Percentiles rank a stretch among this genome's conserved stretches.
Evolutionary conservation across 371 early-diverging fungal species (phyloP).

Genomic region (Sporodiniella umbellata): DNA sequence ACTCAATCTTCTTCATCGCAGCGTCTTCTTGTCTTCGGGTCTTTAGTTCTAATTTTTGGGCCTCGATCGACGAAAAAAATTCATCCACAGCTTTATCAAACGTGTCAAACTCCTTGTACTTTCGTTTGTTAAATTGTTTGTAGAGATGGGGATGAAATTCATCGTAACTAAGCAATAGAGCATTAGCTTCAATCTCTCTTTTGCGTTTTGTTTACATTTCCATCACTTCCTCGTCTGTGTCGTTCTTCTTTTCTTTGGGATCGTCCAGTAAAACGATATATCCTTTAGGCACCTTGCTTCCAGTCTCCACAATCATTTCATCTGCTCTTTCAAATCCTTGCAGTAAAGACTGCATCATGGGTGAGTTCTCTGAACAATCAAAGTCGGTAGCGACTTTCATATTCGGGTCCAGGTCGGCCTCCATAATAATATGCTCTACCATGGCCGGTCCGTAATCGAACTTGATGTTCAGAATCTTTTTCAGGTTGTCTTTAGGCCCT

Average conservation of each 20-base stretch:
- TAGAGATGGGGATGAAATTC: constrained; percentile 89
- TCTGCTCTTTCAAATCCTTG: constrained; percentile 55
- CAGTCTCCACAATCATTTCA: constrained; percentile 52
- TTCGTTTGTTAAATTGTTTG: constrained; percentile 57
- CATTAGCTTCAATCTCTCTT: too few relatives aligned
- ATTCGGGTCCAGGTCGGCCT: constrained; percentile 68
- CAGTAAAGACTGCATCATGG: constrained; percentile 26
- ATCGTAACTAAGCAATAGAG: constrained; percentile 67
- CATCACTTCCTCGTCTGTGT: constrained; percentile 40
- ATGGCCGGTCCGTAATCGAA: constrained; percentile 88
- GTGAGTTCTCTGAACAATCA: constrained; percentile 47
- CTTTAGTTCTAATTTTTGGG: constrained; percentile 75
- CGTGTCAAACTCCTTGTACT: constrained; percentile 58
- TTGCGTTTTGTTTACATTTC: constrained; percentile 41
- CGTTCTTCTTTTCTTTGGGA: constrained; percentile 33
- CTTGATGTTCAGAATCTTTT: constrained; percentile 70
- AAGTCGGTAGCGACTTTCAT: constrained; percentile 54
- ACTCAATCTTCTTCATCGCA: constrained; percentile 80
- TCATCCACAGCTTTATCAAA: constrained; percentile 90
- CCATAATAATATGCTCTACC: constrained; percentile 80
- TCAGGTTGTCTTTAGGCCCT: constrained; percentile 71
- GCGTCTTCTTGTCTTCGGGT: constrained; percentile 72
- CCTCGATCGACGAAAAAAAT: constrained; percentile 88
- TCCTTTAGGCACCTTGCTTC: constrained; percentile 44
- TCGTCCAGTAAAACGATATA: constrained; percentile 59